These are phyloP conservation scores for Saccharomyces jurei DNA, from an alignment of 805 yeast species.

Conservation along the genomic window DNA sequence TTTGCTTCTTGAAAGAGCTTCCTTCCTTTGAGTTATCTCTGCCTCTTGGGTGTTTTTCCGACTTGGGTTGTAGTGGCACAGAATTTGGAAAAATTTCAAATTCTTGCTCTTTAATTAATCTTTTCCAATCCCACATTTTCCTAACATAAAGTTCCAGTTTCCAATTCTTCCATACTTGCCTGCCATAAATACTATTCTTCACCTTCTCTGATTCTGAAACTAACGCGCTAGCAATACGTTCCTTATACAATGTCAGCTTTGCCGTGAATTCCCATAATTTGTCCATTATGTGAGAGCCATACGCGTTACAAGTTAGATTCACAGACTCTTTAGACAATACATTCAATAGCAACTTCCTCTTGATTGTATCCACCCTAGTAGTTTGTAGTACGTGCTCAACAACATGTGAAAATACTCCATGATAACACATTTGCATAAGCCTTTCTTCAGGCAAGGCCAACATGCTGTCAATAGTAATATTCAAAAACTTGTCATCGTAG, in stretches of 20 bases:
- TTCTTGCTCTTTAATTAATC: constrained; percentile 46
- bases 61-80: constrained; percentile 26
- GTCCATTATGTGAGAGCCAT: constrained; percentile 88
- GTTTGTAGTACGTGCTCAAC: constrained; percentile 59
- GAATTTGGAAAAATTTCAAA: constrained; percentile 33
- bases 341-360: constrained; percentile 65
- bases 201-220: constrained; percentile 52
- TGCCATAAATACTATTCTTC: constrained; percentile 81
- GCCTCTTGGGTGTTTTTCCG: constrained; percentile 5
- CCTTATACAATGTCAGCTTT: constrained; percentile 75
- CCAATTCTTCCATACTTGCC: constrained; percentile 95
- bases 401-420: constrained; percentile 87
- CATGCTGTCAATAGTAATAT: constrained; percentile 51
- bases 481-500: constrained; percentile 54
- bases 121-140: constrained; percentile 67
- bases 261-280: constrained; percentile 72
- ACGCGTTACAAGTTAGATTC: constrained; percentile 69
- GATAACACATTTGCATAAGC: constrained; percentile 67
- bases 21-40: neutral
- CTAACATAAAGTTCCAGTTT: constrained; percentile 61
- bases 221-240: constrained; percentile 69
- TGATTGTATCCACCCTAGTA: constrained; percentile 40
- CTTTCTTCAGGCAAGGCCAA: constrained; percentile 53
- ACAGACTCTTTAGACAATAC: constrained; percentile 48
- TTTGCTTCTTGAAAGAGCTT: neutral